Evolutionary conservation across 352 stramenopile species (phyloP).

Genomic region (Pythium aristosporum): DNA sequence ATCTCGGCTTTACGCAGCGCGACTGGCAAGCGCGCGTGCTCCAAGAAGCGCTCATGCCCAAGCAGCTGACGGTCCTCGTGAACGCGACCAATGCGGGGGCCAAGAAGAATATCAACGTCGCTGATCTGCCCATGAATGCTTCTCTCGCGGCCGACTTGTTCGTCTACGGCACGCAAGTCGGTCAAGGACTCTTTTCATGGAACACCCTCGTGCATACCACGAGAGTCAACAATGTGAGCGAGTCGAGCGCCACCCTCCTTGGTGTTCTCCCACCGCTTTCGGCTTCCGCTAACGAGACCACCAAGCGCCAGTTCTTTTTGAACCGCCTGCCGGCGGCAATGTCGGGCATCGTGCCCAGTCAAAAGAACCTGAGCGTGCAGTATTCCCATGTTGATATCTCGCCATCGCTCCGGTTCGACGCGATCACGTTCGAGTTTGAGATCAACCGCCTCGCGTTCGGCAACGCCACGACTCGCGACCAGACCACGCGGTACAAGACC

Average conservation of each 20-base stretch:
- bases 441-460: not conserved
- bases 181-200: too few relatives aligned
- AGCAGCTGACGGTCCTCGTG: constrained; percentile 6
- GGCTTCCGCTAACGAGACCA: too few relatives aligned
- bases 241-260: too few relatives aligned
- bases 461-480: not conserved
- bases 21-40: too few relatives aligned
- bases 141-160: constrained; percentile 12
- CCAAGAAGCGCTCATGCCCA: not conserved
- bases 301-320: too few relatives aligned
- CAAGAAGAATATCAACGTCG: not conserved
- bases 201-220: too few relatives aligned
- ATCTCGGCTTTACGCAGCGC: too few relatives aligned
- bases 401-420: constrained; percentile 4
- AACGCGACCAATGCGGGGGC: too few relatives aligned
- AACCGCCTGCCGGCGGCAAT: too few relatives aligned
- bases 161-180: not conserved
- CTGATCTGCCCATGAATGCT: constrained; percentile 17
- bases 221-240: too few relatives aligned
- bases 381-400: constrained; percentile 7
- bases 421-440: constrained; percentile 9
- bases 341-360: too few relatives aligned
- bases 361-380: not conserved
- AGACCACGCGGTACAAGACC: not conserved
- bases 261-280: too few relatives aligned